Evolutionary conservation across 2,329 filamentous ascomycete genomes (phyloP).

Genomic region (Alternaria consortialis): DNA sequence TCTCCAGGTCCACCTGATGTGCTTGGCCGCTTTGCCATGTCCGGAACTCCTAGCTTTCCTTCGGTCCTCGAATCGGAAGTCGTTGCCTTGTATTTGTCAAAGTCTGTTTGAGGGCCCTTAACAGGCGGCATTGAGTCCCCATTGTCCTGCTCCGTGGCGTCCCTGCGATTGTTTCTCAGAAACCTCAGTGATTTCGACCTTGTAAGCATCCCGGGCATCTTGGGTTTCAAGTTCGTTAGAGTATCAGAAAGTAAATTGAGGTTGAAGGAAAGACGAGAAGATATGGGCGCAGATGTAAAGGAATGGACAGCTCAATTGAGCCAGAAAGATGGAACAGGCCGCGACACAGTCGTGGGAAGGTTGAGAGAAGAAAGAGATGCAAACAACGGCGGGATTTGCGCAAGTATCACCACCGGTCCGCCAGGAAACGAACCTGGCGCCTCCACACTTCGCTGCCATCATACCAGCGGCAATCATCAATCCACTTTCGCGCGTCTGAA

Average conservation of each 20-base stretch:
- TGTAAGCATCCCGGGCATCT: constrained; percentile 49
- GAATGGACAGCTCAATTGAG: constrained; percentile 54
- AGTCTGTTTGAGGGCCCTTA: constrained; percentile 33
- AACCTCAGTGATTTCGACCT: constrained; percentile 51
- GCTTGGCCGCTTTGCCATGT: constrained; percentile 45
- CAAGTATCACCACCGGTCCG: constrained; percentile 30
- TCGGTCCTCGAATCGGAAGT: constrained; percentile 38
- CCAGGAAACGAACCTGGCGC: constrained; percentile 35
- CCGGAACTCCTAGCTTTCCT: constrained; percentile 38
- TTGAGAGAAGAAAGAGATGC: constrained; percentile 30
- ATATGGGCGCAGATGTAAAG: constrained; percentile 35
- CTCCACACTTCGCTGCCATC: constrained; percentile 35
- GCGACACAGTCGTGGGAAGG: constrained; percentile 26
- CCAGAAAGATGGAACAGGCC: constrained; percentile 37
- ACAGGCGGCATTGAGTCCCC: constrained; percentile 35
- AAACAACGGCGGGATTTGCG: constrained; percentile 29
- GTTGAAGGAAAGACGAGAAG: constrained; percentile 33
- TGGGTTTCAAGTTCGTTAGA: constrained; percentile 47
- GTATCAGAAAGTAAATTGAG: constrained; percentile 40
- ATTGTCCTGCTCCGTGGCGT: constrained; percentile 39
- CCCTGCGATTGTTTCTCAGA: constrained; percentile 45
- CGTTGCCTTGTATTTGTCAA: constrained; percentile 46
- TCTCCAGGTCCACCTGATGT: constrained; percentile 48
- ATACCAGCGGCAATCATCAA: constrained; percentile 42
- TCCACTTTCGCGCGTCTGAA: constrained; percentile 42